Base-by-base conservation (phyloP, 2,329 filamentous ascomycete species). In the Leptographium wingfieldii region DNA sequence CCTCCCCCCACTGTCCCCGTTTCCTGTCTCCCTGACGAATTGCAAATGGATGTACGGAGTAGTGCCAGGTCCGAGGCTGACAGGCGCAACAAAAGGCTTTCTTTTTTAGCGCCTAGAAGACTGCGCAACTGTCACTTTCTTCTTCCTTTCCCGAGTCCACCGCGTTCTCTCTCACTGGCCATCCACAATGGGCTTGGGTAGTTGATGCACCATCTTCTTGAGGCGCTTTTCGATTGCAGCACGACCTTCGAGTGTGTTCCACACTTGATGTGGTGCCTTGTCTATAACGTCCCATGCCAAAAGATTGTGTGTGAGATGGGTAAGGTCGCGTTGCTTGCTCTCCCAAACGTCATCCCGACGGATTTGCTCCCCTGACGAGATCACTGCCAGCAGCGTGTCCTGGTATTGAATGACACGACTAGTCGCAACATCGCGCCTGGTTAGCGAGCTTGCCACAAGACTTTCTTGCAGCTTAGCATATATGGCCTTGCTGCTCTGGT, bases 401-500 rank as follows among this genome's bases (percentile, higher is more conserved):
- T 78, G 78, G 61, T 81, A 80, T 73, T 96, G 90, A 58, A 97
- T 94, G 55, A 86, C 85, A 27, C 87, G 79, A 61, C 90, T 90
- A 61, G 85, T 88, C 53, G 80, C 76, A 22, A 95, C 84, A 68
- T 99, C 94, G 40, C 88, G 88, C 71, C 85, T 87, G 16, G 90
- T 90, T 65, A 97, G 83, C 0, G 88, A 90, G 65, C 85, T 82
- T 0, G 92, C 92, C 38, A 96, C 90, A 1, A 97, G 78, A 65
- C 87, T 92, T 75, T 99, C 94, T 73, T 99, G 94, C 60, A 99
- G 78, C 73, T 92, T 89, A 5, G 91, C 88, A 71, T 95, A 96
- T 71, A 96, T 86, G 70, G 83, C 86, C 70, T 92, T 95, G 63
- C 88, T 89, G 29, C 79, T 80, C 72, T 95, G 90, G 68, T 90